Base-by-base conservation (phyloP, 169 alveolate genomes). In the Ichthyophthirius multifiliis region DNA sequence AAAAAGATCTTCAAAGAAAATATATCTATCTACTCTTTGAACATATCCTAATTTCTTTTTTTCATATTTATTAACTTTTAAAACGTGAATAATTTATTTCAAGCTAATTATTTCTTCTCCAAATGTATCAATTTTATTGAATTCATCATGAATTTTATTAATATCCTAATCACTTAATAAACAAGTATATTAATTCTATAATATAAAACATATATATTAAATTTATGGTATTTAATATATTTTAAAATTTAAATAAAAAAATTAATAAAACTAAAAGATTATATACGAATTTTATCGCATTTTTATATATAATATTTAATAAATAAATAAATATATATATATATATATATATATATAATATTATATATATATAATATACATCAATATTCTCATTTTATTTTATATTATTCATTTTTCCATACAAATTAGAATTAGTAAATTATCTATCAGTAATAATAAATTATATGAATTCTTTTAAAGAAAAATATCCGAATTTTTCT, bases 71-170 rank as follows among this genome's bases (percentile, higher is more conserved):
- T 67, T 62, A 1, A 39, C 23, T 23, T 39, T 67, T 1, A 67
- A 23, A 5, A 37, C 18, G 55, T 32, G 20, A 4, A 67, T 67
- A 27, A 67, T 35, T 18, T 67, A 41, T 18, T 67, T 67, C 23
- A 67, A 35, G 1, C 35, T 18, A n/a, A 67, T 37, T 39, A 37
- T 67, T 4, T 23, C 16, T 35, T 67, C 77, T 16, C 77, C 77
- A 67, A 67, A 67, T 7, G 77, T 67, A n/a, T 67, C 77, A 23
- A 67, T 34, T n/a, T 67, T 44, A 18, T 37, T 37, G 46, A 67
- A 67, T 3, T 37, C 45, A 20, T 67, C 46, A n/a, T 39, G n/a
- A 18, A 67, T 18, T 5, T 35, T 67, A 3, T 67, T 37, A n/a
- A 67, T 16, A 5, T 67, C 20, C 7, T 67, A 20, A 37, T 67